These are phyloP conservation scores for Amanita thiersii DNA, from an alignment of 768 basidiomycete genomes.

Conservation along the genomic window DNA sequence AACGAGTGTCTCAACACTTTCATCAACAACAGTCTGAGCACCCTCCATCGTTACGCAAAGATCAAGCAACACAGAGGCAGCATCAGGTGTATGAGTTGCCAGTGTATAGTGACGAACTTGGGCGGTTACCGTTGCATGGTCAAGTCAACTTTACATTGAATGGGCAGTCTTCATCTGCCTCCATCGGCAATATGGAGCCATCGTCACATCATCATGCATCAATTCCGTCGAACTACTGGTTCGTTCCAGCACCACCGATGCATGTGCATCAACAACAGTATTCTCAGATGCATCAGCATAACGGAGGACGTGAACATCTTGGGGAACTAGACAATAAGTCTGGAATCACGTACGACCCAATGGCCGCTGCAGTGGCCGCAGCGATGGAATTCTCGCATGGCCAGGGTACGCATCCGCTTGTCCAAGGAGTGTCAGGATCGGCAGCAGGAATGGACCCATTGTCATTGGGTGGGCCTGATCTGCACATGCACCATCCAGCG, in stretches of 20 bases:
- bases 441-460: background rate
- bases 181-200: constrained; percentile 6
- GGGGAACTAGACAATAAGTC: background rate
- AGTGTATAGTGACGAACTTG: constrained; percentile 55
- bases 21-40: background rate
- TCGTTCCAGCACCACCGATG: background rate
- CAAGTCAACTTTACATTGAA: constrained; percentile 18
- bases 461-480: background rate
- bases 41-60: constrained; percentile 1
- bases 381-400: background rate
- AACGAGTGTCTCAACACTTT: constrained; percentile 1
- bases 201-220: constrained; percentile 1
- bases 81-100: constrained; percentile 29
- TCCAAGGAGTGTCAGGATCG: background rate
- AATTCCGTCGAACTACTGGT: constrained; percentile 1
- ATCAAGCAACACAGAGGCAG: constrained; percentile 7
- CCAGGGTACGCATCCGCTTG: background rate
- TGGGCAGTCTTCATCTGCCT: constrained; percentile 5
- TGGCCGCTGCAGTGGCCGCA: background rate
- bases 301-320: background rate
- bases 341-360: background rate
- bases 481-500: background rate
- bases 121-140: constrained; percentile 37
- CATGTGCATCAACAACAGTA: constrained; percentile 1
- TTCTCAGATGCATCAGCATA: background rate